These are phyloP conservation scores for Nyctanthes arbortristis DNA, from an alignment of 257 asterid genomes.

Conservation along the genomic window DNA sequence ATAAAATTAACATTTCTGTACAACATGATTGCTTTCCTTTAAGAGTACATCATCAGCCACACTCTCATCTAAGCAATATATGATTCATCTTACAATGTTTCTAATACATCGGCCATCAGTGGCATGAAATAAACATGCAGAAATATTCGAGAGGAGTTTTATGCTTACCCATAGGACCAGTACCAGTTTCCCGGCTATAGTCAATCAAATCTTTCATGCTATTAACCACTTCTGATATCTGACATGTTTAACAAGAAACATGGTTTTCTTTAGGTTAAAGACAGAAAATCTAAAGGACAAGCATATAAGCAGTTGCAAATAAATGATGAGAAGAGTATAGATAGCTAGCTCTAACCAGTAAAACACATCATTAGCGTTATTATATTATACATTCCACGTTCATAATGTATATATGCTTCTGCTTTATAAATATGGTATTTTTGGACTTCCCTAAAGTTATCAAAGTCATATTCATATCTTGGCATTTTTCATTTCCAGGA, in stretches of 20 bases:
- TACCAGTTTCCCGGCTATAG: slow-evolving; percentile 25
- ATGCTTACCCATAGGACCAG: slow-evolving; percentile 14
- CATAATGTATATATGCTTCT: neutral
- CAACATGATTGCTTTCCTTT: neutral
- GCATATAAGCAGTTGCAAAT: neutral
- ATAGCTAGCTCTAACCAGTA: neutral
- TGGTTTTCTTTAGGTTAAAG: neutral
- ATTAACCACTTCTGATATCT: slow-evolving; percentile 36
- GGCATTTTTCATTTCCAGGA: neutral
- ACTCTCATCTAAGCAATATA: neutral
- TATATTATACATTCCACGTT: neutral
- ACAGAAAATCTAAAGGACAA: neutral
- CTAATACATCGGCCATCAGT: neutral
- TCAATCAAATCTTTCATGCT: slow-evolving; percentile 26
- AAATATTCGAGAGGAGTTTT: neutral
- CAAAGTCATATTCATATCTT: neutral
- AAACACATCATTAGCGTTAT: neutral
- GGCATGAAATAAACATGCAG: neutral
- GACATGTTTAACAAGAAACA: neutral
- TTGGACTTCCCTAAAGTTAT: no score
- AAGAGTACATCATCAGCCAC: neutral
- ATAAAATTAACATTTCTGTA: neutral
- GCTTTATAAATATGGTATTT: neutral
- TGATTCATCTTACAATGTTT: no score
- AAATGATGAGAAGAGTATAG: neutral